phyloP scores from a whole-genome alignment of 345 rosid species.

The Dipteronia sinensis region DNA sequence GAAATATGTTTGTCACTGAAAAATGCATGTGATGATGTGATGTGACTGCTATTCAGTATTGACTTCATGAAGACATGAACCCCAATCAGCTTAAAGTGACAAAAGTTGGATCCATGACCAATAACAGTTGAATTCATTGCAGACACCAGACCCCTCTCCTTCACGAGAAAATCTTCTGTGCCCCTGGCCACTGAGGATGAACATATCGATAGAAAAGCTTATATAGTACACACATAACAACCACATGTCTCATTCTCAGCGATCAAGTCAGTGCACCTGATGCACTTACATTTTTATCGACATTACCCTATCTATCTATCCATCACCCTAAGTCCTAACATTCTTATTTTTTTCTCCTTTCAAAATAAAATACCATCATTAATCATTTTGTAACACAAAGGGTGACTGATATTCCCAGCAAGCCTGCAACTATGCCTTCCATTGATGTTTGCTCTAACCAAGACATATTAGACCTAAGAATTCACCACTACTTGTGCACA shows the following conservation, averaged over 20 bases:
- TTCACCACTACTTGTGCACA: background rate
- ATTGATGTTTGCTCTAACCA: background rate
- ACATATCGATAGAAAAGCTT: no score
- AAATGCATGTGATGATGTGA: conserved; percentile 3
- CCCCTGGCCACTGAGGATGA: no score
- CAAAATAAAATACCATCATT: no score
- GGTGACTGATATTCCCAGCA: no score
- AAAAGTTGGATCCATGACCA: background rate
- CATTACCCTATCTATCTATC: no score
- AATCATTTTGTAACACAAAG: no score
- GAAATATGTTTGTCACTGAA: background rate
- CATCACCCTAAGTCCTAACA: background rate
- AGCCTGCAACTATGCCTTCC: background rate
- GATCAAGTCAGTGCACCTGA: no score
- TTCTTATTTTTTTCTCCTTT: background rate
- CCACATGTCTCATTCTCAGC: no score
- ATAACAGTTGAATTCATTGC: background rate
- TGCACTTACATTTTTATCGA: no score
- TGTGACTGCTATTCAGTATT: background rate
- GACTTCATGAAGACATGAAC: background rate
- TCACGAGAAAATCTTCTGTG: no score
- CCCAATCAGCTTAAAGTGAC: background rate
- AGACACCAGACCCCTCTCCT: background rate
- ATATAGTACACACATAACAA: no score
- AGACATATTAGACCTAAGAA: background rate